Conservation (phyloP, 352 stramenopile genomes). For the Globisporangium spiculum region DNA sequence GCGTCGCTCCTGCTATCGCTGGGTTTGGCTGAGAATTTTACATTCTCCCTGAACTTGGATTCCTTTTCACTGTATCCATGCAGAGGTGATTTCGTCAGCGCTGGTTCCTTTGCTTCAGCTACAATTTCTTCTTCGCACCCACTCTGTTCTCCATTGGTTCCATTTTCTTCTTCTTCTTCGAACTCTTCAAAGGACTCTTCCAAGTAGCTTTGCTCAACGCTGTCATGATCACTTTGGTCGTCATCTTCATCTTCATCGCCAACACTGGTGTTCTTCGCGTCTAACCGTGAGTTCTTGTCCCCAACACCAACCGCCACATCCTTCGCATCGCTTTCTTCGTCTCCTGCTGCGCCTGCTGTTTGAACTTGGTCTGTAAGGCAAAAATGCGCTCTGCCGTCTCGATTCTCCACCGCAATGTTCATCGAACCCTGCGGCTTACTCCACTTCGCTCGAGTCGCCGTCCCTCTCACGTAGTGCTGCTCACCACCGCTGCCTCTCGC, state of each 20-base stretch:
- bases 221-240: conserved; percentile 13
- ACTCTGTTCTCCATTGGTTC: neutral
- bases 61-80: neutral
- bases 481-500: conserved; percentile 9
- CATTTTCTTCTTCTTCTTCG: conserved; percentile 42
- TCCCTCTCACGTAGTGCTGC: conserved; percentile 7
- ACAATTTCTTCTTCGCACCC: conserved; percentile 10
- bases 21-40: neutral
- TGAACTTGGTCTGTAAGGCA: conserved; percentile 22
- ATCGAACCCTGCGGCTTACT: conserved; percentile 41
- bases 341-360: neutral
- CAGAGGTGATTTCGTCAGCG: neutral
- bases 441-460: conserved; percentile 50
- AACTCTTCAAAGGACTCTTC: conserved; percentile 86
- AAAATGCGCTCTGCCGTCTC: conserved; percentile 33
- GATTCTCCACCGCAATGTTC: conserved; percentile 35
- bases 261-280: neutral
- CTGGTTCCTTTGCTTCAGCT: conserved; percentile 7
- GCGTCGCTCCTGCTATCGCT: neutral
- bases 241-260: conserved; percentile 19
- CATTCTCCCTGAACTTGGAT: neutral
- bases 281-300: neutral
- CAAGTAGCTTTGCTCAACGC: conserved; percentile 62
- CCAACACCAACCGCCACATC: neutral
- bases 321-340: conserved; percentile 14